These are phyloP conservation scores for Gaeumannomyces tritici DNA, from an alignment of 2,329 filamentous ascomycete species.

Conservation along the genomic window DNA sequence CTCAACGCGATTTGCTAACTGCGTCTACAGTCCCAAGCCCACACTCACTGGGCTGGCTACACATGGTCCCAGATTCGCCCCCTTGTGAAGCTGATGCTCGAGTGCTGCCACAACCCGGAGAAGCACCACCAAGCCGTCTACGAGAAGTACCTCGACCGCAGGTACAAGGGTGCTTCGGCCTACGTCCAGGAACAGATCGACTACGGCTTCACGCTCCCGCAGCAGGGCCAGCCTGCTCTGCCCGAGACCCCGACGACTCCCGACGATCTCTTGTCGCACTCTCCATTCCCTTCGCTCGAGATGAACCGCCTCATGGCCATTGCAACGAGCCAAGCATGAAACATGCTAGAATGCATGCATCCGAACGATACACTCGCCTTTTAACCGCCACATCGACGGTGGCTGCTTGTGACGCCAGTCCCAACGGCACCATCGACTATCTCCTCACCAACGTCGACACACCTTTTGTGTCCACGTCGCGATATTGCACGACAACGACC, in stretches of 20 bases:
- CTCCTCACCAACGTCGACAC: background rate
- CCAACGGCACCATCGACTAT: background rate
- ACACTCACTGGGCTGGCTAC: slow-evolving; percentile 91
- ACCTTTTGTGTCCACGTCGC: background rate
- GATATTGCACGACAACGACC: background rate
- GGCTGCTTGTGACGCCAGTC: background rate
- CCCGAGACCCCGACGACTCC: background rate
- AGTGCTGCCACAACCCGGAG: slow-evolving; percentile 74
- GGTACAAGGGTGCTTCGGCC: slow-evolving; percentile 75
- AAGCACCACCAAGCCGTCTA: slow-evolving; percentile 81
- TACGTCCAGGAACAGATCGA: slow-evolving; percentile 70
- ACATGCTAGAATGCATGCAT: background rate
- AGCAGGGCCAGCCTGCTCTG: slow-evolving; percentile 20
- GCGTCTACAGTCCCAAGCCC: slow-evolving; percentile 55
- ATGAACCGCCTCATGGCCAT: background rate
- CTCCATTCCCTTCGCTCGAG: background rate
- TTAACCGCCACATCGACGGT: background rate
- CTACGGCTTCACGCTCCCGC: slow-evolving; percentile 45
- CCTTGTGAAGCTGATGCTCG: slow-evolving; percentile 67
- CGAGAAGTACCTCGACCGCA: slow-evolving; percentile 83
- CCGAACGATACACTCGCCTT: background rate
- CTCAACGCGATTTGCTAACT: background rate
- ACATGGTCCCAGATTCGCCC: slow-evolving; percentile 76
- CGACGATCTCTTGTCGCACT: background rate
- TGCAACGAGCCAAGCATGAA: background rate